Conservation (phyloP, 2,329 filamentous ascomycete species). For the Botryotinia narcissicola region DNA sequence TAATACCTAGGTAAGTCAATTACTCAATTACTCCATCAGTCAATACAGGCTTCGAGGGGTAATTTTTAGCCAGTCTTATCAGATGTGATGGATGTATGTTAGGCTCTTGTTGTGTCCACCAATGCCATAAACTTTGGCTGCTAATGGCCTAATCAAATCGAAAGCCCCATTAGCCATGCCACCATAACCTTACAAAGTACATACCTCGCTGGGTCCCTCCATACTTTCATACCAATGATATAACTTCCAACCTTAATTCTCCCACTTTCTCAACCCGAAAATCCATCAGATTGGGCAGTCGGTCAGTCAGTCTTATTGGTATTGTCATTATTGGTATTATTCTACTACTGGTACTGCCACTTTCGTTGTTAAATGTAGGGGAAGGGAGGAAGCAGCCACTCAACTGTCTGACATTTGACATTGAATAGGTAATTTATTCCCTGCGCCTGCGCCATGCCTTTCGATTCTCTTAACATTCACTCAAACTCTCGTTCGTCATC, state of each 20-base stretch:
- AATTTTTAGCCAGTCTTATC: too few relatives aligned
- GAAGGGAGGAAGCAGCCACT: background rate
- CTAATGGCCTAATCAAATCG: constrained; percentile 1
- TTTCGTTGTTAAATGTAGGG: background rate
- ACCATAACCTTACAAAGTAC: background rate
- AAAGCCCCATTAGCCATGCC: background rate
- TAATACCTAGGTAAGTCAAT: too few relatives aligned
- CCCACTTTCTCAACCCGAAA: background rate
- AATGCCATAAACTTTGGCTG: background rate
- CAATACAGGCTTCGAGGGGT: background rate
- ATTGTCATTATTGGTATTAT: background rate
- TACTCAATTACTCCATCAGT: background rate
- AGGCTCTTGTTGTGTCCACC: background rate
- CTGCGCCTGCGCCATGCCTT: constrained; percentile 16
- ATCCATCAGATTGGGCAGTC: background rate
- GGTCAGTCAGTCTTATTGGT: background rate
- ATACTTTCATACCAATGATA: background rate
- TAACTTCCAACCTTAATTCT: background rate
- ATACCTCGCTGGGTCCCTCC: background rate
- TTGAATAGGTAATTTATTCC: background rate
- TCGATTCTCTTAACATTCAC: constrained; percentile 30
- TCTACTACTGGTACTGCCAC: background rate
- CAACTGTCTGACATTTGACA: background rate
- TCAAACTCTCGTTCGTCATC: constrained; percentile 27
- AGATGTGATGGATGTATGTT: background rate